Percentiles rank a stretch among this genome's conserved stretches.
Conservation (phyloP, 1,284 basidiomycete genomes). For the Wolfiporia cocos region DNA sequence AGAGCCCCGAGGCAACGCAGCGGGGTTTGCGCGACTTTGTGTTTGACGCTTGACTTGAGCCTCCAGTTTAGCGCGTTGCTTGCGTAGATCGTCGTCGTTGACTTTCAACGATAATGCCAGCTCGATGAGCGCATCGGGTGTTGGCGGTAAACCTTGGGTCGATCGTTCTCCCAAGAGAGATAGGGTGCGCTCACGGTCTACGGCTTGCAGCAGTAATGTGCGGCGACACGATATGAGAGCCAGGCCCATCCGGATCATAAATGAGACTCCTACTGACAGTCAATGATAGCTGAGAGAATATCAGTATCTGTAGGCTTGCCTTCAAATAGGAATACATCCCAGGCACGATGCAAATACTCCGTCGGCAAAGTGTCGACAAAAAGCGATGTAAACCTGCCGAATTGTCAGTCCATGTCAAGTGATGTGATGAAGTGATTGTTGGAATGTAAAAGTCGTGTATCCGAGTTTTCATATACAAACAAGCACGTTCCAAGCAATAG, state of each 20-base stretch:
- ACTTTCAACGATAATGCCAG: constrained; percentile 62
- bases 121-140: constrained; percentile 58
- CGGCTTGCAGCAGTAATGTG: constrained; percentile 47
- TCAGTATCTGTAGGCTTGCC: constrained; percentile 36
- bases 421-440: too few relatives aligned
- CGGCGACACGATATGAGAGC: constrained; percentile 67
- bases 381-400: constrained; percentile 59
- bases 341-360: constrained; percentile 72
- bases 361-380: constrained; percentile 78
- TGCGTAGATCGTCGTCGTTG: constrained; percentile 78
- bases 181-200: constrained; percentile 44
- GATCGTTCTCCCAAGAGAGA: constrained; percentile 48
- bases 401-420: too few relatives aligned
- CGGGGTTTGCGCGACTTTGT: constrained; percentile 35
- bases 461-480: background rate
- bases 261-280: constrained; percentile 56
- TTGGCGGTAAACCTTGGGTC: constrained; percentile 43
- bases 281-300: background rate
- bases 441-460: background rate
- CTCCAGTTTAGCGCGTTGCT: constrained; percentile 69
- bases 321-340: constrained; percentile 87
- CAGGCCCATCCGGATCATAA: constrained; percentile 76
- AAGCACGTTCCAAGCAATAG: background rate
- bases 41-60: constrained; percentile 57
- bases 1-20: too few relatives aligned